Percentiles rank a stretch among this genome's conserved stretches.
phyloP scores from a whole-genome alignment of 176 grass and related monocot genomes.

The Avena insularis region DNA sequence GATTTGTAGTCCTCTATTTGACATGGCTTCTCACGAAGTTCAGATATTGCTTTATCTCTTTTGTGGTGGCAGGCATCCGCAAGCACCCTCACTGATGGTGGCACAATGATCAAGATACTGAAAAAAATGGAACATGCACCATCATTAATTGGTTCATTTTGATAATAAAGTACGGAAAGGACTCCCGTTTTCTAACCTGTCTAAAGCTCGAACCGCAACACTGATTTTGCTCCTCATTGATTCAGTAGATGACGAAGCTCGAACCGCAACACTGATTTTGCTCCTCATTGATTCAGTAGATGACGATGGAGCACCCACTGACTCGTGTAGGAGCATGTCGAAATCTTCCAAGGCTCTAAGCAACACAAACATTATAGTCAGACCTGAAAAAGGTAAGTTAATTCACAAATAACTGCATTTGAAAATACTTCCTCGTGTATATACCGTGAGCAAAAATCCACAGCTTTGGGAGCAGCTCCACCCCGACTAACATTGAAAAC shows the following conservation, averaged over 20 bases:
- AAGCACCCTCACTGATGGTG: background rate
- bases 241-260: background rate
- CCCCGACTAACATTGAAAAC: background rate
- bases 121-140: background rate
- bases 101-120: slow-evolving; percentile 3
- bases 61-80: background rate
- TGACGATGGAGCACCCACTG: background rate
- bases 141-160: background rate
- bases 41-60: background rate
- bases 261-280: background rate
- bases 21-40: background rate
- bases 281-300: background rate
- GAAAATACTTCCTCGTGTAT: background rate
- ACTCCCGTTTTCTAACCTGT: background rate
- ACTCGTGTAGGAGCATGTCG: background rate
- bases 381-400: background rate
- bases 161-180: background rate
- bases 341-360: background rate
- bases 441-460: slow-evolving; percentile 10
- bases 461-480: background rate
- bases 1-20: background rate
- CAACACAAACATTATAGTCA: background rate
- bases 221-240: background rate
- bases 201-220: background rate
- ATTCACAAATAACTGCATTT: background rate